These are phyloP conservation scores for Neckera pumila DNA, from an alignment of 225 moss, liverwort and hornwort genomes.

Conservation along the genomic window DNA sequence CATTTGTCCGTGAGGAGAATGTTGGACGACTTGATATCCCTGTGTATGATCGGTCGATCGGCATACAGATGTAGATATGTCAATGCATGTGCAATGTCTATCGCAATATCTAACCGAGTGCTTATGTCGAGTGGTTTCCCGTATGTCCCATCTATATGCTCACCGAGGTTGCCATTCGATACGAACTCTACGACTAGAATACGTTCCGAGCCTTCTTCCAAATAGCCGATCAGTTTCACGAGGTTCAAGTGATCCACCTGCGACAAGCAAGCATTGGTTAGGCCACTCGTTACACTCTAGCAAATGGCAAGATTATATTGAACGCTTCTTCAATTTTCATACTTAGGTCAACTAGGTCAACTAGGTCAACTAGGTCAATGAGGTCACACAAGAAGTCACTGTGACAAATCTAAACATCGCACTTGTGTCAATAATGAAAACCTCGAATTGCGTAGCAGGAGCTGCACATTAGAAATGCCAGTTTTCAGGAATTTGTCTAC, in stretches of 20 bases:
- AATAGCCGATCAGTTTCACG: constrained; percentile 68
- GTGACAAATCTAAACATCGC: background rate
- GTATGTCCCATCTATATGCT: constrained; percentile 58
- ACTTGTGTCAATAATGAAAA: background rate
- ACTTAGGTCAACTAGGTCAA: background rate
- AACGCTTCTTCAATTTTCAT: background rate
- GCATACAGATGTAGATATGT: constrained; percentile 92
- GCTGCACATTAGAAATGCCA: background rate
- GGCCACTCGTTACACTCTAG: background rate
- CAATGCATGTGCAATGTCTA: constrained; percentile 71
- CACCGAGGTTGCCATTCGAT: constrained; percentile 67
- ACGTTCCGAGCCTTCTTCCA: constrained; percentile 70
- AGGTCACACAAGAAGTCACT: background rate
- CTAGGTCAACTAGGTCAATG: background rate
- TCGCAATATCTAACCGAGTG: constrained; percentile 67
- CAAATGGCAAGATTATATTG: background rate
- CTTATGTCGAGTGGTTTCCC: constrained; percentile 41
- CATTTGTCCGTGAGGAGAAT: constrained; percentile 50
- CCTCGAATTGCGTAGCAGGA: background rate
- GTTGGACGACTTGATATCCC: constrained; percentile 53
- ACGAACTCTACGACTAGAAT: constrained; percentile 70
- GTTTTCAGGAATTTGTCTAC: background rate
- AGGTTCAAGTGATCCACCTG: constrained; percentile 83
- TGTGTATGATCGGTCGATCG: constrained; percentile 54
- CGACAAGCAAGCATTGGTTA: background rate